Evolutionary conservation across 2,329 filamentous ascomycete species (phyloP), one percentile per base, ranked within the genome.

Genomic region (Neopestalotiopsis sp.): DNA sequence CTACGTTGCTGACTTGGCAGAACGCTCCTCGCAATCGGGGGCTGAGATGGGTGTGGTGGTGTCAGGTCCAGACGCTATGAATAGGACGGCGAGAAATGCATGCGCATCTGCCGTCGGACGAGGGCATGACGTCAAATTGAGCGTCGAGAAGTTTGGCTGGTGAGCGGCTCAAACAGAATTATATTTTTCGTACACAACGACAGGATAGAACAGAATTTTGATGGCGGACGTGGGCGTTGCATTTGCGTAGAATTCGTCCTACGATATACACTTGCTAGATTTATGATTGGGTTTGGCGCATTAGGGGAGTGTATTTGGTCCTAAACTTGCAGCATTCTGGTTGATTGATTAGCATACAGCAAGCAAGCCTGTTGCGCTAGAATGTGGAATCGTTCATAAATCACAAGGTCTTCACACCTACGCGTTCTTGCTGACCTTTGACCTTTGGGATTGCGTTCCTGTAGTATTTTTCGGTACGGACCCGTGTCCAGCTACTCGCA

Each of bases 141-240:
- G 83, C 34, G 85, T 91, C 32, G 90, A 92, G 85, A 92, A 92
- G 74, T 91, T 91, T 82, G 89, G 89, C 1, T 92, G 90, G 90
- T 92, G n/a, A 24, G 34, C 34, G 6, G 34, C 34, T 7, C 34
- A 38, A 38, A 38, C 34, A 3, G 6, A 6, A 38, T 38, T 38
- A 28, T 13, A 59, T 17, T 20, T 52, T 52, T 52, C 1, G 17
- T n/a, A 9, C n/a, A 4, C 42, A 45, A 45, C 17, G 14, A n/a
- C n/a, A 20, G 45, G 9, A 7, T 9, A 6, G 4, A 52, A 4
- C 6, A n/a, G 9, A 9, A 20, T n/a, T 10, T 52, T 4, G 3
- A 20, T n/a, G 7, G 20, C 4, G 45, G 45, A 52, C 9, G 4
- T 17, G 20, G 20, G 9, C 20, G 45, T 52, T 24, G 45, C 45